Evolutionary conservation across 352 stramenopile genomes (phyloP).

Genomic region (Pythium dissotocum): DNA sequence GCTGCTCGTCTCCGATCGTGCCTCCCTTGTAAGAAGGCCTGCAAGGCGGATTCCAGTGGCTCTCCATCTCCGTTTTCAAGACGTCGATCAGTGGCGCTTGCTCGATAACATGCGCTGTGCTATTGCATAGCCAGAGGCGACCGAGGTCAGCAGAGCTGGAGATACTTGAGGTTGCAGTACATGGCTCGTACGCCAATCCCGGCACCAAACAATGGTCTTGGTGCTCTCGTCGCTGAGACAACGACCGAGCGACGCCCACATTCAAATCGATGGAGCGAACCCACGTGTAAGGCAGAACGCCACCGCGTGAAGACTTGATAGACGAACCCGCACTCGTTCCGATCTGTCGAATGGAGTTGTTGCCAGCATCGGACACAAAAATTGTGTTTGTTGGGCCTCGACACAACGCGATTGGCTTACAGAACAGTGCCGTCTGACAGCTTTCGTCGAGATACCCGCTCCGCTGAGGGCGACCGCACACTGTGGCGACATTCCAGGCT

Average conservation of each 20-base stretch:
- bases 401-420: conserved; percentile 1
- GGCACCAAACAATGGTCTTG: not conserved
- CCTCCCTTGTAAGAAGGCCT: not conserved
- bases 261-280: not conserved
- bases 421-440: not conserved
- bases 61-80: not conserved
- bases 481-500: not conserved
- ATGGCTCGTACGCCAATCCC: not conserved
- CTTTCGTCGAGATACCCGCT: not conserved
- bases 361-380: conserved; percentile 1
- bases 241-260: not conserved
- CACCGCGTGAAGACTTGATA: not conserved
- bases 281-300: not conserved
- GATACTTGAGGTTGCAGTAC: not conserved
- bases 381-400: not conserved
- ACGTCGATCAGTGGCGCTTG: not conserved
- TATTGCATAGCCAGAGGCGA: conserved; percentile 4
- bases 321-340: not conserved
- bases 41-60: not conserved
- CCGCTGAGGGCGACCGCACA: conserved; percentile 6
- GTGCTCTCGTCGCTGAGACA: not conserved
- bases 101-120: not conserved
- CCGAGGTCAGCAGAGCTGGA: too few species aligned
- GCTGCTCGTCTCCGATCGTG: not conserved
- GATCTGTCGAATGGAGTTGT: conserved; percentile 3